Conservation (phyloP, 208 protist genomes). For the Leishmania major region DNA sequence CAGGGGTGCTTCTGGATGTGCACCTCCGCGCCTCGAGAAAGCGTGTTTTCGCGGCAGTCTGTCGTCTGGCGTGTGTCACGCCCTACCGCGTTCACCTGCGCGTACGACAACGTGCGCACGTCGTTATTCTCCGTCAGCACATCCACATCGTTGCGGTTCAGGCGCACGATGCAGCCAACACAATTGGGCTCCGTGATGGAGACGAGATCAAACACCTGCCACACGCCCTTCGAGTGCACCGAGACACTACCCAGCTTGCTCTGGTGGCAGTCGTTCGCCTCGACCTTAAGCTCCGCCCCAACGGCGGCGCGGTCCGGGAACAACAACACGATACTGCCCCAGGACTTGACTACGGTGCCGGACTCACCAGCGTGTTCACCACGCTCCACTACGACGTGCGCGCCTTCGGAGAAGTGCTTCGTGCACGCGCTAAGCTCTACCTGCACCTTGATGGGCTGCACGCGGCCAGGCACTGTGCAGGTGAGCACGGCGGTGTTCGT, state of each 20-base stretch:
- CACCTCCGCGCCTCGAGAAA: slow-evolving; percentile 78
- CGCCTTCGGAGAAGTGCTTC: slow-evolving; percentile 85
- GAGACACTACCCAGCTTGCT: slow-evolving; percentile 76
- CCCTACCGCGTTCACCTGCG: slow-evolving; percentile 68
- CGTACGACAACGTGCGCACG: slow-evolving; percentile 62
- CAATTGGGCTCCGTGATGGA: slow-evolving; percentile 61
- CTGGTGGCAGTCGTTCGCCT: slow-evolving; percentile 85
- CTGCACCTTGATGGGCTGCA: slow-evolving; percentile 65
- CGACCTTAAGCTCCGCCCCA: slow-evolving; percentile 69
- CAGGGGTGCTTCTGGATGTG: slow-evolving; percentile 57
- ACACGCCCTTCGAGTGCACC: slow-evolving; percentile 68
- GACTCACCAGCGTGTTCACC: slow-evolving; percentile 83
- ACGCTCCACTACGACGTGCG: slow-evolving; percentile 83
- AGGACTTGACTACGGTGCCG: slow-evolving; percentile 86
- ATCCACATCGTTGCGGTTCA: slow-evolving; percentile 68
- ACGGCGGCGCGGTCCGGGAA: slow-evolving; percentile 72
- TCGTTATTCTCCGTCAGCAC: slow-evolving; percentile 87
- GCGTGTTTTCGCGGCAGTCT: slow-evolving; percentile 75
- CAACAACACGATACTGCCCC: slow-evolving; percentile 72
- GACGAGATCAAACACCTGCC: slow-evolving; percentile 87
- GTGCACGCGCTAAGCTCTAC: slow-evolving; percentile 81
- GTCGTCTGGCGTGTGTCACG: slow-evolving; percentile 60
- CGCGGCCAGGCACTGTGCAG: slow-evolving; percentile 59
- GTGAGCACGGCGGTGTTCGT: slow-evolving; percentile 67
- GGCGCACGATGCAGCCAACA: slow-evolving; percentile 77